Percentiles rank a stretch among this genome's conserved stretches.
phyloP scores from a whole-genome alignment of 1,139 yeast genomes.

The Taphrina betulina region DNA sequence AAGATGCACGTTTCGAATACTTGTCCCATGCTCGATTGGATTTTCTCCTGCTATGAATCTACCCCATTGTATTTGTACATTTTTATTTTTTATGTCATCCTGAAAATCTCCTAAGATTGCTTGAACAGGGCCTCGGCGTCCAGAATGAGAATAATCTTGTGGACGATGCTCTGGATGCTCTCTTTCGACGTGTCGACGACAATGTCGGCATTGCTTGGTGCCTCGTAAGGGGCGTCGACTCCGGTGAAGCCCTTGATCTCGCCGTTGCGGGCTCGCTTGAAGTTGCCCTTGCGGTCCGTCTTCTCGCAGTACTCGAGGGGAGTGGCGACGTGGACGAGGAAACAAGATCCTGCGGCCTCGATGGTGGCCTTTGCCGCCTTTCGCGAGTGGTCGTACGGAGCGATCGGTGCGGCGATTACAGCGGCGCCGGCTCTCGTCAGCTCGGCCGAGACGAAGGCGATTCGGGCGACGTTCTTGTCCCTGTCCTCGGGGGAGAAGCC shows the following conservation, averaged over 20 bases:
- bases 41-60: too few relatives aligned
- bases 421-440: slow-evolving; percentile 89
- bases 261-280: slow-evolving; percentile 50
- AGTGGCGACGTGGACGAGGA: slow-evolving; percentile 54
- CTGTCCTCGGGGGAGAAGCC: slow-evolving; percentile 49
- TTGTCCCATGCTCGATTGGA: too few relatives aligned
- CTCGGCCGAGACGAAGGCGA: slow-evolving; percentile 70
- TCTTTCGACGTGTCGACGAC: slow-evolving; percentile 54
- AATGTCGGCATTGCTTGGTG: slow-evolving; percentile 54
- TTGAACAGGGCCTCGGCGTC: slow-evolving; percentile 49
- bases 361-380: slow-evolving; percentile 47
- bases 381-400: slow-evolving; percentile 49
- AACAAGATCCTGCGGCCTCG: slow-evolving; percentile 53
- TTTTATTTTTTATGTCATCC: not conserved
- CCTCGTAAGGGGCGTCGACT: slow-evolving; percentile 52
- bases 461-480: slow-evolving; percentile 48
- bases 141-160: slow-evolving; percentile 65
- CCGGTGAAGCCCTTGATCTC: slow-evolving; percentile 53
- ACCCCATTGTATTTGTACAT: too few relatives aligned
- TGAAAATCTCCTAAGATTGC: slow-evolving; percentile 3
- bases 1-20: too few relatives aligned
- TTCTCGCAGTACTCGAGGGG: slow-evolving; percentile 50
- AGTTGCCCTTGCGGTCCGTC: slow-evolving; percentile 54
- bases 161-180: slow-evolving; percentile 62
- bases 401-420: slow-evolving; percentile 67